Evolutionary conservation across 768 basidiomycete genomes (phyloP).

Genomic region (Hydnum rufescens): DNA sequence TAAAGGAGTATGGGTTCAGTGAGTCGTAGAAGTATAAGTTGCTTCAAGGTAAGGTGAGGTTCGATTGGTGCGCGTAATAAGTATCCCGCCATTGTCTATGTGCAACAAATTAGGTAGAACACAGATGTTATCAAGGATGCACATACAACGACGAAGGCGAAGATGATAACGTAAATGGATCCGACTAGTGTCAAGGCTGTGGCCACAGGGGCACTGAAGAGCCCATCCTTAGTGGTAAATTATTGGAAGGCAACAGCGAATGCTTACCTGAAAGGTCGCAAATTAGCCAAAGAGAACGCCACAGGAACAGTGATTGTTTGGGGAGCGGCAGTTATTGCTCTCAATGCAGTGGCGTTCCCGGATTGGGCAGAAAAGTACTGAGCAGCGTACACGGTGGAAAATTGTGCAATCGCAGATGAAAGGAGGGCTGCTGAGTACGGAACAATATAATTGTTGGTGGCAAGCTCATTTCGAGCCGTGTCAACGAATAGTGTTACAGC

Average conservation of each 20-base stretch:
- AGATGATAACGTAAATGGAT: conserved; percentile 18
- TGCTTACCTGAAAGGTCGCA: conserved; percentile 17
- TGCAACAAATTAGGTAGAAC: not conserved
- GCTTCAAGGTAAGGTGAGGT: conserved; percentile 20
- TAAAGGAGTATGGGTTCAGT: conserved; percentile 20
- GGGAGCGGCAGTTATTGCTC: conserved; percentile 22
- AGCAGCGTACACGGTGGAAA: conserved; percentile 3
- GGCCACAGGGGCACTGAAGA: conserved; percentile 20
- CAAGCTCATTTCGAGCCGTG: conserved; percentile 26
- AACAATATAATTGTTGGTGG: conserved; percentile 22
- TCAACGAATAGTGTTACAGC: conserved; percentile 6
- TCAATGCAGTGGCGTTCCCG: conserved; percentile 23
- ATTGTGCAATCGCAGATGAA: conserved; percentile 7
- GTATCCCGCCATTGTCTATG: conserved; percentile 16
- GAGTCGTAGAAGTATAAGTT: conserved; percentile 21
- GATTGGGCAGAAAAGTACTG: conserved; percentile 11
- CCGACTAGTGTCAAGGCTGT: conserved; percentile 27
- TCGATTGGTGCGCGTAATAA: conserved; percentile 18
- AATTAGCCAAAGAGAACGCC: conserved; percentile 20
- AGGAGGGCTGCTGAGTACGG: conserved; percentile 19
- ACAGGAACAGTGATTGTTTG: conserved; percentile 21
- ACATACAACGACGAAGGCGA: conserved; percentile 9
- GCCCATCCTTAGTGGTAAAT: conserved; percentile 7
- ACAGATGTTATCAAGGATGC: not conserved
- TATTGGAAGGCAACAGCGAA: not conserved